Base-by-base conservation (phyloP, 352 stramenopile species). In the Thalassiosira sp. region DNA sequence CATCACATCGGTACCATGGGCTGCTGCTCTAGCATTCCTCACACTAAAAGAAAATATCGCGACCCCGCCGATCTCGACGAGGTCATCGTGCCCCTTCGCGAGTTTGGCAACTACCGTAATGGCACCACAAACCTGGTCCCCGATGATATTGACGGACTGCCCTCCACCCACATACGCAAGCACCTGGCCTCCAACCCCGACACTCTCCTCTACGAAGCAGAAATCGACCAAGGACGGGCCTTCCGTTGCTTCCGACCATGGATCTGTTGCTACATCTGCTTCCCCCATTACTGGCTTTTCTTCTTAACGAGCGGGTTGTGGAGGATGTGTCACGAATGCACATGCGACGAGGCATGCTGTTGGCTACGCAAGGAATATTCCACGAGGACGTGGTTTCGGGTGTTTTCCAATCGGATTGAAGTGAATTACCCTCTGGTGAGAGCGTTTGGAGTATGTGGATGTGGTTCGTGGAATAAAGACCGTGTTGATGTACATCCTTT, bases 291-390 rank as follows among this genome's bases (percentile, higher is more conserved):
- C 28, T 80, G 33, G 43, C 15, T 63, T 16, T 60, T 5, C 2
- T 10, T 63, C 6, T 7, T 28, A 11, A 53, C 52, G 0, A 56
- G 52, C 18, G 78, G 51, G 11, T 20, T 76, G 0, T 43, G 6
- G 6, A 37, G 28, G 0, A 20, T 79, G 7, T 54, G 61, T 5
- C 1, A 15, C 0, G 10, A 46, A 22, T 74, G 52, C 35, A 69
- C 52, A 3, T 86, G 74, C 22, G 79, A 86, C 48, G 49, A 86
- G 48, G 28, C 52, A 18, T 79, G 64, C 25, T 82, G 64, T 11
- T 84, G 74, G 74, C 2, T 81, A 13, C 63, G 79, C 0, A 86
- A 86, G 40, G 79, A 86, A 56, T 86, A 86, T 53, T 71, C 53
- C 0, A 79, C 79, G 15, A 37, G 79, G 59, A 76, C 64, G 16